phyloP scores from a whole-genome alignment of 441 rosid genomes.

The Syzygium syzygioides region DNA sequence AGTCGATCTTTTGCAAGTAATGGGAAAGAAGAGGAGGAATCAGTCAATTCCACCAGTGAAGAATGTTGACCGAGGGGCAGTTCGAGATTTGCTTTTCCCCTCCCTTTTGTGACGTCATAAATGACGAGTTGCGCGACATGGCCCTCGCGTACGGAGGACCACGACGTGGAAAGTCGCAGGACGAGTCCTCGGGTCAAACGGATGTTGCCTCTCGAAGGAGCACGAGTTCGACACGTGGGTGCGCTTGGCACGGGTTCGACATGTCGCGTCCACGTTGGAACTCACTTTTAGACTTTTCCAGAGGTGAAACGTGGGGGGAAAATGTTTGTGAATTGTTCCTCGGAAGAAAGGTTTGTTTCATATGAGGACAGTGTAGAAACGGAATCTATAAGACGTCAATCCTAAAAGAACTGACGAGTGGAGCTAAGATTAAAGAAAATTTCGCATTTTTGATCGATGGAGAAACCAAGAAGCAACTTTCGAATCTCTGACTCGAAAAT shows the following conservation, averaged over 20 bases:
- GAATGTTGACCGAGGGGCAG: neutral
- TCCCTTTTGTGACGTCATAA: neutral
- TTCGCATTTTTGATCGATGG: neutral
- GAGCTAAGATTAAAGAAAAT: neutral
- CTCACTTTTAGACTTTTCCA: neutral
- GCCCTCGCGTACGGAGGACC: neutral
- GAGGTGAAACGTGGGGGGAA: neutral
- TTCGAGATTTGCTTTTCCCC: neutral
- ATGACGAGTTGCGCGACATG: neutral
- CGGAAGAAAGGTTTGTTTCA: neutral
- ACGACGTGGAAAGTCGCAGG: neutral
- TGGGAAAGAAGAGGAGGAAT: neutral
- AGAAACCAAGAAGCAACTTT: neutral
- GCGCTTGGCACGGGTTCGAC: neutral
- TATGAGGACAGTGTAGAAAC: neutral
- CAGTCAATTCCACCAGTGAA: neutral
- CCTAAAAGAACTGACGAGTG: neutral
- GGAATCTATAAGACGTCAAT: neutral
- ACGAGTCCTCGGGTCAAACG: neutral
- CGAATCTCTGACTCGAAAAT: neutral
- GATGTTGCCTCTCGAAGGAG: neutral
- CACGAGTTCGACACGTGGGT: too few relatives aligned
- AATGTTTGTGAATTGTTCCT: neutral
- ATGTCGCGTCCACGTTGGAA: neutral
- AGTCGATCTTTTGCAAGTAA: neutral